A percentile compares a stretch with the other conserved stretches of the same genome.
Evolutionary conservation across 164 flowering plant species (phyloP).

Genomic region (Tetrastigma voinierianum): DNA sequence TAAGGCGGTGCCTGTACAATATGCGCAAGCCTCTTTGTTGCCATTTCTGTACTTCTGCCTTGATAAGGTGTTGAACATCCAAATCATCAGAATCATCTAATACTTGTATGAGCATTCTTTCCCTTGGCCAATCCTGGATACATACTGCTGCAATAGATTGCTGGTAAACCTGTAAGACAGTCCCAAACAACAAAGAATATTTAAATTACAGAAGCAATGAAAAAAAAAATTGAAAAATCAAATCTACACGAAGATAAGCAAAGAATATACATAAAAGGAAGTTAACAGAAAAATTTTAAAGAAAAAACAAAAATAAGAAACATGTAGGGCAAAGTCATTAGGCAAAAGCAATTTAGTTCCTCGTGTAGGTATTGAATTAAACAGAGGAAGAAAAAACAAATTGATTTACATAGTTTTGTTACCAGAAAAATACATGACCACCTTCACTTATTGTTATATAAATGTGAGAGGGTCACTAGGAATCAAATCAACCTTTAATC

Average conservation of each 20-base stretch:
- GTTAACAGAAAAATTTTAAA: too few species aligned
- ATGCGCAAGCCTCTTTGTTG: slow-evolving; percentile 85
- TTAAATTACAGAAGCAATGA: too few species aligned
- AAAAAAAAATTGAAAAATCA: background rate
- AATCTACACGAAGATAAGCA: background rate
- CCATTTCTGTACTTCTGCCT: slow-evolving; percentile 92
- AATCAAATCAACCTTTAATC: too few species aligned
- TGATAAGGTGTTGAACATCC: slow-evolving; percentile 74
- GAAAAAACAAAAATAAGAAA: too few species aligned
- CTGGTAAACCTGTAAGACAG: slow-evolving; percentile 71
- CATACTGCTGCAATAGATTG: slow-evolving; percentile 94
- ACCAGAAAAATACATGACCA: too few species aligned
- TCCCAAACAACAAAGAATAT: background rate
- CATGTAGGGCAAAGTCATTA: too few species aligned
- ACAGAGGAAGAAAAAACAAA: too few species aligned
- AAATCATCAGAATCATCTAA: slow-evolving; percentile 91
- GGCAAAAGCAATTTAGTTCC: too few species aligned
- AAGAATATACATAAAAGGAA: background rate
- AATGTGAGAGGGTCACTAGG: too few species aligned
- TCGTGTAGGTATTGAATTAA: too few species aligned
- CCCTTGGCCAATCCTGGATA: slow-evolving; percentile 89
- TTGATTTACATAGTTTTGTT: too few species aligned
- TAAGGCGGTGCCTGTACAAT: slow-evolving; percentile 81
- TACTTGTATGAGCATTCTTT: slow-evolving; percentile 87
- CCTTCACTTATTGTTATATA: too few species aligned